Evolutionary conservation across 805 yeast species (phyloP), one percentile per base, ranked within the genome.

Genomic region (Suhomyces emberorum): DNA sequence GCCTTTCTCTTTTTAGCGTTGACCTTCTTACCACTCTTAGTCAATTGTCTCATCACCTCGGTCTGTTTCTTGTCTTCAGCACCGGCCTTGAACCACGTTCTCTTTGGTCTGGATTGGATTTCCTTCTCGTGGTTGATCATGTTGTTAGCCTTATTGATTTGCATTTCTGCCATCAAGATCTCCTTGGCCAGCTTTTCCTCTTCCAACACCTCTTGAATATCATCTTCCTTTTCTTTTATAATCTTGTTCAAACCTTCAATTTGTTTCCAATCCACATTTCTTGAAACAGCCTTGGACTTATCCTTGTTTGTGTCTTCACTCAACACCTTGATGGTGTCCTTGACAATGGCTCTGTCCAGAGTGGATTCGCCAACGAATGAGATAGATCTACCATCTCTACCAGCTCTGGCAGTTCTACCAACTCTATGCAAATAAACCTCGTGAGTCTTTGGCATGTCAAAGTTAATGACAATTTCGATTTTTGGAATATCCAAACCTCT

Each of bases 381-480:
- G 27, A 93, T 83, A 30, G 97, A 85, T 38, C 77, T 77, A 74
- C 99, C 99, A 36, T 85, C 87, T 64, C 98, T 79, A 15, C 98
- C 98, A 34, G 97, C 99, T 77, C 99, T 87, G 7, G 99, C 99
- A 37, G 98, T 93, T 75, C 98, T 86, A 65, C 98, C 98, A 42
- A 93, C 96, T 72, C 98, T 84, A 66, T 93, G 98, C 52, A 93
- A 70, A 61, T 93, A 93, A 25, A 91, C 76, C 47, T 93, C 98
- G 53, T 85, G 82, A 20, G 85, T 72, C 59, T 87, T 86, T 34
- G 98, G 98, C 95, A 93, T 87, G 56, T 93, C 98, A 61, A 74
- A 93, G 64, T 93, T 93, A 54, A 93, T 76, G 31, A 93, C 99
- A 41, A 83, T 80, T 59, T 89, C 98, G 58, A 93, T 89, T 64